Evolutionary conservation across 2,329 filamentous ascomycete species (phyloP), one percentile per base, ranked within the genome.

Genomic region (Plenodomus tracheiphilus): DNA sequence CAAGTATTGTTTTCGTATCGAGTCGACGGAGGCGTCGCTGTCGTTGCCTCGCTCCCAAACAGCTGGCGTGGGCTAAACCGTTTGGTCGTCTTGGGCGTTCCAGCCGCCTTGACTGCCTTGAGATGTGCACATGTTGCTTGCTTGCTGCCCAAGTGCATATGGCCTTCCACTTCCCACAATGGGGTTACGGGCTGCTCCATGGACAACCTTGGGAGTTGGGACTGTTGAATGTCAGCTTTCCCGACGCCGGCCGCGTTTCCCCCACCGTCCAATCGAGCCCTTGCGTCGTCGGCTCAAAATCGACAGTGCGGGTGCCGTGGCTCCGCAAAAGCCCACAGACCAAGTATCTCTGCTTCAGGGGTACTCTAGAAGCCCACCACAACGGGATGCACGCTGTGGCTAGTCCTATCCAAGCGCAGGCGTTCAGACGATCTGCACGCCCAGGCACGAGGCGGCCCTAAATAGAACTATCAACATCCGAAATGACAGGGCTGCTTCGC

Each of bases 1-100:
- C 57, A 58, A 59, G 51, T 49, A 58, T 52, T 43, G 30, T 46
- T 56, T 53, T 51, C 59, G 49, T 60, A 48, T 42, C 43, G 47
- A 39, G 41, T 54, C 48, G 41, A 43, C 16, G 30, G 21, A n/a
- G 20, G 45, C 41, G 37, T 44, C 44, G 43, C 10, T 11, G 7
- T 39, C 18, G 19, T 36, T 43, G 49, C n/a, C 43, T 35, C 48
- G 32, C 44, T 49, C 45, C 15, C 22, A 5, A 40, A 16, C 35
- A 22, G 39, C n/a, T 22, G 20, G 37, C 41, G 22, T 32, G 11
- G 41, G 19, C 42, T 39, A 46, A 22, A 35, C 39, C 39, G 36
- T 43, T 34, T 32, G 11, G 28, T 32, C 6, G 28, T 32, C 28
- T 32, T 32, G 28, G 28, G 28, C 28, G 28, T 32, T 32, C 15